Evolutionary conservation across 202 grass and related monocot genomes (phyloP).

Genomic region (Brachypodium distachyon): DNA sequence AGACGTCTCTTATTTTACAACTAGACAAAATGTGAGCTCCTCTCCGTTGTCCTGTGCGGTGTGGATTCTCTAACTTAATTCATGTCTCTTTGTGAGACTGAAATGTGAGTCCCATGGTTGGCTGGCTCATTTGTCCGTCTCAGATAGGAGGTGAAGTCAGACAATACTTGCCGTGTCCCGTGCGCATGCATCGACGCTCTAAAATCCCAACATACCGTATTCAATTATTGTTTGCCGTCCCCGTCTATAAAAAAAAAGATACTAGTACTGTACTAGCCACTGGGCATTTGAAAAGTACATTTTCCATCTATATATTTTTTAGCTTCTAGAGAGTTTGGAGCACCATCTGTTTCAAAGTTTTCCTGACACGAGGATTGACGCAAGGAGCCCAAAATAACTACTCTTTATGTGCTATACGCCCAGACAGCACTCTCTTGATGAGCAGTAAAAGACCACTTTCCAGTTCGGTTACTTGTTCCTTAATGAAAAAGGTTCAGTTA

Average conservation of each 20-base stretch:
- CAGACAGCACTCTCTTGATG: neutral
- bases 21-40: neutral
- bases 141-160: too few relatives aligned
- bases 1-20: neutral
- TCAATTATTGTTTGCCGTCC: neutral
- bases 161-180: too few relatives aligned
- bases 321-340: neutral
- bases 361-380: neutral
- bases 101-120: too few relatives aligned
- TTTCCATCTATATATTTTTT: neutral
- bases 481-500: too few relatives aligned
- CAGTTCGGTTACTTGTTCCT: neutral
- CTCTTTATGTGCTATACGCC: neutral
- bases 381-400: neutral
- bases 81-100: too few relatives aligned
- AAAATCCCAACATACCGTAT: neutral
- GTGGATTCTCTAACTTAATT: too few relatives aligned
- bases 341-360: slow-evolving; percentile 5
- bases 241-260: neutral
- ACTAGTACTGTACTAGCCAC: neutral
- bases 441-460: neutral
- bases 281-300: neutral
- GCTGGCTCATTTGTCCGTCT: too few relatives aligned
- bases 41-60: neutral
- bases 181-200: neutral